These are phyloP conservation scores for Sporothrix brunneoviolacea DNA, from an alignment of 2,329 filamentous ascomycete genomes.

Conservation along the genomic window DNA sequence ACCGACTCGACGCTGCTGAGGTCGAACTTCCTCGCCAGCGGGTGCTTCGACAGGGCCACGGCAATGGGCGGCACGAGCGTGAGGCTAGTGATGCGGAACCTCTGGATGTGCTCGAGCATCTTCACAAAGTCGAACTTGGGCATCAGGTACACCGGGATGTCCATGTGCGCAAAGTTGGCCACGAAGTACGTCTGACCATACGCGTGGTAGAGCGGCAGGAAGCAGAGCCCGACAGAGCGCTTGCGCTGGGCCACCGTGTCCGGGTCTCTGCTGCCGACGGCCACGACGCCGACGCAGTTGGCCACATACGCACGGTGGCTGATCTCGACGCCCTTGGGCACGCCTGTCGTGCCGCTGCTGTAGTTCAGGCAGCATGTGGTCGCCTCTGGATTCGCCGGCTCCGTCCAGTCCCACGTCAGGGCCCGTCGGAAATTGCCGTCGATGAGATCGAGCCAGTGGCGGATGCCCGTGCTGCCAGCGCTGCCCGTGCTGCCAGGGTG, in stretches of 20 bases:
- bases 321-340: constrained; percentile 79
- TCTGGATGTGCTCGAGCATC: constrained; percentile 62
- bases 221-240: constrained; percentile 48
- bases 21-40: constrained; percentile 58
- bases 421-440: constrained; percentile 42
- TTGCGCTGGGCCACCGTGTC: constrained; percentile 36
- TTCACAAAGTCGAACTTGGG: constrained; percentile 66
- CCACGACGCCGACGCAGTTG: constrained; percentile 57
- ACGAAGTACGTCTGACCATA: constrained; percentile 67
- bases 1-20: constrained; percentile 57
- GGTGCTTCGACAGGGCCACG: constrained; percentile 65
- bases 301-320: constrained; percentile 71
- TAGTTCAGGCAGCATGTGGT: constrained; percentile 69
- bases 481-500: constrained; percentile 14
- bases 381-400: constrained; percentile 42
- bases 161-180: constrained; percentile 47
- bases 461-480: constrained; percentile 20
- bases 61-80: constrained; percentile 69
- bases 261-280: constrained; percentile 38
- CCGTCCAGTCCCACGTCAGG: constrained; percentile 55
- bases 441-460: constrained; percentile 60
- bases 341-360: constrained; percentile 69
- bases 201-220: constrained; percentile 72
- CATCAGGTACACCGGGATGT: constrained; percentile 72
- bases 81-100: constrained; percentile 61